phyloP scores from a whole-genome alignment of 306 rosid genomes.

The Dalbergia cultrata region DNA sequence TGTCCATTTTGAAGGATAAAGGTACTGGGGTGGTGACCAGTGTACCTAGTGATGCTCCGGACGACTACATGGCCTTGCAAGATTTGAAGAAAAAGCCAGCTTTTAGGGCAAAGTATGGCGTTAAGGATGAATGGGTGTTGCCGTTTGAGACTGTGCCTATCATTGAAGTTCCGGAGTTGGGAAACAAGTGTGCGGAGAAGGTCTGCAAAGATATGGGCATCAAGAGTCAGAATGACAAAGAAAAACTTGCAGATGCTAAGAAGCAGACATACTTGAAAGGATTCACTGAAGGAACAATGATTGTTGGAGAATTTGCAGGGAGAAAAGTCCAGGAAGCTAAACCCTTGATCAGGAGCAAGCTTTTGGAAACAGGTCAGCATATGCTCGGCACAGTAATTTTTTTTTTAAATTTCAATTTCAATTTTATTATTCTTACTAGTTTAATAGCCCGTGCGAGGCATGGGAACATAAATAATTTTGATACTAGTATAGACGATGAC shows the following conservation, averaged over 20 bases:
- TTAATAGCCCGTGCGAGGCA: too few relatives aligned
- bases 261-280: slow-evolving; percentile 92
- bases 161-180: slow-evolving; percentile 79
- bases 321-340: slow-evolving; percentile 85
- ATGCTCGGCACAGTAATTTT: neutral
- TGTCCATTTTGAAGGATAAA: slow-evolving; percentile 90
- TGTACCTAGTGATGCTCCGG: slow-evolving; percentile 97
- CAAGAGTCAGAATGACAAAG: slow-evolving; percentile 93
- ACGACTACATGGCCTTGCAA: slow-evolving; percentile 92
- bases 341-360: slow-evolving; percentile 81
- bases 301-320: slow-evolving; percentile 79
- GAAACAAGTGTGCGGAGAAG: slow-evolving; percentile 83
- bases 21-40: slow-evolving; percentile 97
- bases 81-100: slow-evolving; percentile 85
- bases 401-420: neutral
- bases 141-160: slow-evolving; percentile 89
- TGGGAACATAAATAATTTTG: too few relatives aligned
- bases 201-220: slow-evolving; percentile 87
- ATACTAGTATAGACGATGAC: too few relatives aligned
- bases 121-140: slow-evolving; percentile 90
- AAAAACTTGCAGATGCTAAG: slow-evolving; percentile 95
- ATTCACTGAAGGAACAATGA: slow-evolving; percentile 86
- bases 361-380: slow-evolving; percentile 68
- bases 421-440: slow-evolving; percentile 15
- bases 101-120: slow-evolving; percentile 76